A percentile compares a stretch with the other conserved stretches of the same genome.
Conservation (phyloP, 495 filamentous ascomycete genomes). For the Penicillium ochrochloron region DNA sequence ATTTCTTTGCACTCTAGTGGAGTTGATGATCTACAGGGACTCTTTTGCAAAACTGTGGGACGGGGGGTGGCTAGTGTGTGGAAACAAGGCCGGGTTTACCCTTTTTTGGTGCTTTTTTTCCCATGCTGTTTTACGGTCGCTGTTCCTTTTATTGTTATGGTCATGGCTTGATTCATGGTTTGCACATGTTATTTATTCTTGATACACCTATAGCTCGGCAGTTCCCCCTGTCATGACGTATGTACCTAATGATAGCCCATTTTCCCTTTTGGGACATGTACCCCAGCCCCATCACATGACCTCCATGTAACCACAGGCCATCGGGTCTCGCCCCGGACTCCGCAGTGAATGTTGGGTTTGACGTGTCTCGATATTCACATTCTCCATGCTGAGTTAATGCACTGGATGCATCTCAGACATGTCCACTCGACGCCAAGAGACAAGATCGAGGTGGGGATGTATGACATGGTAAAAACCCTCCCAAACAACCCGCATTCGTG, state of each 20-base stretch:
- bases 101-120: not conserved
- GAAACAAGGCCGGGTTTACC: not conserved
- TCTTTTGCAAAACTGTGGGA: not conserved
- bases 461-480: not conserved
- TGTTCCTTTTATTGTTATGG: not conserved
- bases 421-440: not conserved
- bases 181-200: slow-evolving; percentile 4
- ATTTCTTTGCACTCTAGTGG: not conserved
- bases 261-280: not conserved
- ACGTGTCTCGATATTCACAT: not conserved
- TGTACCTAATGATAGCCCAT: not conserved
- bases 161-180: not conserved
- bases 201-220: slow-evolving; percentile 4
- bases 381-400: not conserved
- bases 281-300: slow-evolving; percentile 2
- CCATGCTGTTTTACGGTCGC: not conserved
- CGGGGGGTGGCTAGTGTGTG: not conserved
- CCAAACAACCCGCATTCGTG: not conserved
- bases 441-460: not conserved
- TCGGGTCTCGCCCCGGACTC: not conserved
- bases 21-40: not conserved
- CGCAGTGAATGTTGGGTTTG: not conserved
- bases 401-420: not conserved
- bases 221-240: not conserved
- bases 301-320: not conserved